These are phyloP conservation scores for Cnidoscolus chayamansa DNA, from an alignment of 441 rosid species.

Conservation along the genomic window DNA sequence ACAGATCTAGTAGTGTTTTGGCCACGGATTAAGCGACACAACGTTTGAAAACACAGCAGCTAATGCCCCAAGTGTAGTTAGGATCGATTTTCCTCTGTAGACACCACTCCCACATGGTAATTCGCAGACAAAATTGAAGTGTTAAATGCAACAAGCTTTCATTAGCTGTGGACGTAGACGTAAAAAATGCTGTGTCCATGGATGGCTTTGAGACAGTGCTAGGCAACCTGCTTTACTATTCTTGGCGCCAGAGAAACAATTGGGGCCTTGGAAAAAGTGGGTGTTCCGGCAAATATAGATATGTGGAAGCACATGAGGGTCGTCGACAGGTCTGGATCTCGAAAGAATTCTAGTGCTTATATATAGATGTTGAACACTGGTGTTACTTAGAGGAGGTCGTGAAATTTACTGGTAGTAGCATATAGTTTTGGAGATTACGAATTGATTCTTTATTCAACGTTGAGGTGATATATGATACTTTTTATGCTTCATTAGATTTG, in stretches of 20 bases:
- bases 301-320: conserved; percentile 75
- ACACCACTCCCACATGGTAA: conserved; percentile 20
- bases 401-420: conserved; percentile 1
- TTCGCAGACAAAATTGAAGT: conserved; percentile 26
- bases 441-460: too few relatives aligned
- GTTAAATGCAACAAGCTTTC: conserved; percentile 50
- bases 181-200: conserved; percentile 50
- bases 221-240: conserved; percentile 44
- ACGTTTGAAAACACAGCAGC: conserved; percentile 35
- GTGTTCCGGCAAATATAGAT: conserved; percentile 55
- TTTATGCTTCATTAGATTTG: neutral
- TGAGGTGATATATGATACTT: neutral
- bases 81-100: conserved; percentile 40
- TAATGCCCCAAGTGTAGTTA: conserved; percentile 45
- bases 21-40: conserved; percentile 74
- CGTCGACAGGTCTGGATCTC: conserved; percentile 65
- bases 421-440: too few relatives aligned
- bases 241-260: conserved; percentile 68
- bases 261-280: conserved; percentile 58
- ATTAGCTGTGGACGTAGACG: conserved; percentile 50
- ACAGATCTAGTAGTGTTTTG: conserved; percentile 73
- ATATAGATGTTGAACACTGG: conserved; percentile 46
- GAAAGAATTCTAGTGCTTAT: conserved; percentile 72
- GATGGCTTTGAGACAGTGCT: conserved; percentile 63
- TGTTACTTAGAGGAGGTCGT: conserved; percentile 50